Percentiles rank a stretch among this genome's conserved stretches.
Evolutionary conservation across 441 rosid genomes (phyloP).

Genomic region (Adansonia gregorii): DNA sequence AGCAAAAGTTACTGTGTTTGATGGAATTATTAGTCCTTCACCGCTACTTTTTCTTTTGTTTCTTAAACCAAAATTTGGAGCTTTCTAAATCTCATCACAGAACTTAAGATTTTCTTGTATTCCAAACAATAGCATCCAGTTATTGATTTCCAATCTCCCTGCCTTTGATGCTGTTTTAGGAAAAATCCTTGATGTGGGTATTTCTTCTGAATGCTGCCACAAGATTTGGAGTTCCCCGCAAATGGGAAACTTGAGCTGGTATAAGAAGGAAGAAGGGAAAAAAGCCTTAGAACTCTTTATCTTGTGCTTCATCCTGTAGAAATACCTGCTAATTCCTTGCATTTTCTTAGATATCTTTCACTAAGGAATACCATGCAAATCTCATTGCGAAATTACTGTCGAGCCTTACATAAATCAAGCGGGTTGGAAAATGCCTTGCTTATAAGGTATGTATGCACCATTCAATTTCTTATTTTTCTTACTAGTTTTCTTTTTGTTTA

Average conservation of each 20-base stretch:
- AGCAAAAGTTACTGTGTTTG: neutral
- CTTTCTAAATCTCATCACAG: neutral
- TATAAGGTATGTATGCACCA: neutral
- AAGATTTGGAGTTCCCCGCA: neutral
- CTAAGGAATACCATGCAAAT: too few species aligned
- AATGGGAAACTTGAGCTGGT: neutral
- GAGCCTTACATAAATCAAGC: neutral
- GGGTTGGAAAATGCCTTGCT: neutral
- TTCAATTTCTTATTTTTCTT: neutral
- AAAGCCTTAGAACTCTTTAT: neutral
- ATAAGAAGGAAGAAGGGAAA: neutral
- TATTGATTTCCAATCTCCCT: neutral
- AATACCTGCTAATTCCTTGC: neutral
- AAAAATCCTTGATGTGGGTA: neutral
- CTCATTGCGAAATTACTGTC: neutral
- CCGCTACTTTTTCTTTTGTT: neutral
- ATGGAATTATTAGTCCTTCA: neutral
- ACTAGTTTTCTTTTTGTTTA: neutral
- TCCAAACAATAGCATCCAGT: neutral
- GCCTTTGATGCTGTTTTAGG: constrained; percentile 2
- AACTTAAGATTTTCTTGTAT: neutral
- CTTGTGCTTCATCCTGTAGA: neutral
- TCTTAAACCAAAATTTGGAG: neutral
- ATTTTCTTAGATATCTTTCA: neutral
- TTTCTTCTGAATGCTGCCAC: neutral